Percentiles rank a stretch among this genome's conserved stretches.
Evolutionary conservation across 495 filamentous ascomycete species (phyloP).

Genomic region (Lasiosphaeriaceae sp.): DNA sequence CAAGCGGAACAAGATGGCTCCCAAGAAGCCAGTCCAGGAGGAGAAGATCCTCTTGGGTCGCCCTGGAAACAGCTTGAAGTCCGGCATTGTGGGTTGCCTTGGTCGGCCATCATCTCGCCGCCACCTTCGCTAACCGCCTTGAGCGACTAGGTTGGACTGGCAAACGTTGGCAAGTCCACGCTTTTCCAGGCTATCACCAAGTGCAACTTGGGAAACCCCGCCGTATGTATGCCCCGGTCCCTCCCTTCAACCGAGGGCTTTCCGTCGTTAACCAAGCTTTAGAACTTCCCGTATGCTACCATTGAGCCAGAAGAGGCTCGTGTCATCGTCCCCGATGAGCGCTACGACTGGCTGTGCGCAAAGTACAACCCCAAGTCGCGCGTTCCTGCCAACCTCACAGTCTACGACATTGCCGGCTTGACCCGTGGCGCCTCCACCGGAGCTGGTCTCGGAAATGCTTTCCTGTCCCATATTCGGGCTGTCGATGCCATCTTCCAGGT

Average conservation of each 20-base stretch:
- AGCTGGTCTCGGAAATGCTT: slow-evolving; percentile 95
- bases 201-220: slow-evolving; percentile 94
- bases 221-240: slow-evolving; percentile 50
- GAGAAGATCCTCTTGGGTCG: slow-evolving; percentile 87
- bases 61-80: slow-evolving; percentile 98
- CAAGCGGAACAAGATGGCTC: slow-evolving; percentile 62
- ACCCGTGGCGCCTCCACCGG: slow-evolving; percentile 95
- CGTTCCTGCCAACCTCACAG: slow-evolving; percentile 94
- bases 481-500: slow-evolving; percentile 99
- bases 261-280: slow-evolving; percentile 19
- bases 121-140: slow-evolving; percentile 27
- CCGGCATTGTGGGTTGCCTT: slow-evolving; percentile 85
- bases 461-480: slow-evolving; percentile 97
- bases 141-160: slow-evolving; percentile 78
- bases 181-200: slow-evolving; percentile 99
- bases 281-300: slow-evolving; percentile 99
- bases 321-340: slow-evolving; percentile 94
- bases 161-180: slow-evolving; percentile 99
- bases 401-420: slow-evolving; percentile 98
- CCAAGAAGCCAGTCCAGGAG: slow-evolving; percentile 68
- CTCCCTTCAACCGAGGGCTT: slow-evolving; percentile 17
- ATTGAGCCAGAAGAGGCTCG: slow-evolving; percentile 98
- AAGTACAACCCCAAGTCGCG: slow-evolving; percentile 96
- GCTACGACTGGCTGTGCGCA: slow-evolving; percentile 91
- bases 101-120: slow-evolving; percentile 14